phyloP scores from a whole-genome alignment of 495 filamentous ascomycete species.

The Xylaria intraflava region DNA sequence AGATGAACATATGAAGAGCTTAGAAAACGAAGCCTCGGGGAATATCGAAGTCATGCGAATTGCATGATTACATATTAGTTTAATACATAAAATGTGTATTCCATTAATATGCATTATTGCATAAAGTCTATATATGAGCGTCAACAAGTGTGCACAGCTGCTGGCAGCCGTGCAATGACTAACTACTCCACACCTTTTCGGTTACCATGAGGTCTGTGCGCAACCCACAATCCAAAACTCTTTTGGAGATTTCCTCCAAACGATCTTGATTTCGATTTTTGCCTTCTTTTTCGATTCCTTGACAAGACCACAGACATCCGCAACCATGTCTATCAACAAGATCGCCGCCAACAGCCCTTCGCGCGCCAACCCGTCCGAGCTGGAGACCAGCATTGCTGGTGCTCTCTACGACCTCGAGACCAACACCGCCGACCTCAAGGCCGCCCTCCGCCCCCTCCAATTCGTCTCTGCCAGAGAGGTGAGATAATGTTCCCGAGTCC shows the following conservation, averaged over 20 bases:
- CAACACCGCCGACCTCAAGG: constrained; percentile 94
- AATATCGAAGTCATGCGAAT: neutral
- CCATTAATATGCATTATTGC: no score
- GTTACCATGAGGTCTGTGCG: constrained; percentile 7
- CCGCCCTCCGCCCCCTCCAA: constrained; percentile 87
- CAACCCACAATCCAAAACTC: constrained; percentile 13
- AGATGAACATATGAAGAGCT: neutral
- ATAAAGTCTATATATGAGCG: no score
- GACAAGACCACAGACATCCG: constrained; percentile 24
- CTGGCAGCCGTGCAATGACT: neutral
- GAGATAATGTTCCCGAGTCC: constrained; percentile 45
- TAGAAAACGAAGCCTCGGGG: no score
- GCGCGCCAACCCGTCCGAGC: constrained; percentile 85
- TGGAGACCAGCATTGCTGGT: constrained; percentile 87
- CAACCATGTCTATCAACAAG: constrained; percentile 77
- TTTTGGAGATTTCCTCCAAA: constrained; percentile 13
- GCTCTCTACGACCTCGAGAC: constrained; percentile 97
- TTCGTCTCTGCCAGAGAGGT: constrained; percentile 98
- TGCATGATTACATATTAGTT: no score
- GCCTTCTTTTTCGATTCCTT: constrained; percentile 5
- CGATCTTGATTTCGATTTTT: constrained; percentile 3
- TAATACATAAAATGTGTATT: no score
- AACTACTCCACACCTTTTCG: neutral
- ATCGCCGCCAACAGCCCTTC: constrained; percentile 95
- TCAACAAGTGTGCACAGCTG: no score